Base-by-base conservation (phyloP, 805 yeast genomes). In the Saccharomycopsis fodiens region DNA sequence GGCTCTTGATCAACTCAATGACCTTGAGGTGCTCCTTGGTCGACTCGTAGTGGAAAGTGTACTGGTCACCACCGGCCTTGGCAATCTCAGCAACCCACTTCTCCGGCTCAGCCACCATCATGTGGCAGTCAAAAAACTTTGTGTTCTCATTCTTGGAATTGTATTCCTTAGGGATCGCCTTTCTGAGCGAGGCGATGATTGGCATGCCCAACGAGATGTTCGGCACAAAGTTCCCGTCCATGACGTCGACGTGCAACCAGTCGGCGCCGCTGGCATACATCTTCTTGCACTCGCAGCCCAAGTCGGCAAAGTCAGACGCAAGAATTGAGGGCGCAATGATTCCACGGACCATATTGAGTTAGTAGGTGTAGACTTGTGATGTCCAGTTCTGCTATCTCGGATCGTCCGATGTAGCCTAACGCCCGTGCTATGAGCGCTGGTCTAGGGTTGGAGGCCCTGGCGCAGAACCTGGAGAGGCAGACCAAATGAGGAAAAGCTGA, bases 151-250 rank as follows among this genome's bases (percentile, higher is more conserved):
- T 42, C 7, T 39, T 36, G 8, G 38, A 12, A 31, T 51, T 34
- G 56, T 76, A 76, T 3, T 72, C 71, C 41, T 62, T 62, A 42
- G 97, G 96, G 39, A 88, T 75, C 29, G 78, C 77, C 52, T 78
- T 74, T 57, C 97, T 78, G 59, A 89, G 74, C 29, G 85, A 77
- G 46, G 78, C 67, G 41, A 89, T 88, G 45, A 91, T 77, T 46
- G 96, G 96, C 31, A 95, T 87, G 21, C 99, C 99, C 58, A 93
- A 70, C 1, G 96, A 82, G 54, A 93, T 82, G 68, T 93, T 93
- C 54, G 98, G 98, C 41, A 93, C 99, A 61, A 93, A 93, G 65
- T 91, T 89, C 41, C 98, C 98, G 62, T 93, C 99, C 99, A 93
- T 93, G 41, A 93, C 91, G 65, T 93, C 99, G 44, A 93, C 79